Evolutionary conservation across 2,329 filamentous ascomycete species (phyloP).

Genomic region (Akanthomyces uredinophilus): DNA sequence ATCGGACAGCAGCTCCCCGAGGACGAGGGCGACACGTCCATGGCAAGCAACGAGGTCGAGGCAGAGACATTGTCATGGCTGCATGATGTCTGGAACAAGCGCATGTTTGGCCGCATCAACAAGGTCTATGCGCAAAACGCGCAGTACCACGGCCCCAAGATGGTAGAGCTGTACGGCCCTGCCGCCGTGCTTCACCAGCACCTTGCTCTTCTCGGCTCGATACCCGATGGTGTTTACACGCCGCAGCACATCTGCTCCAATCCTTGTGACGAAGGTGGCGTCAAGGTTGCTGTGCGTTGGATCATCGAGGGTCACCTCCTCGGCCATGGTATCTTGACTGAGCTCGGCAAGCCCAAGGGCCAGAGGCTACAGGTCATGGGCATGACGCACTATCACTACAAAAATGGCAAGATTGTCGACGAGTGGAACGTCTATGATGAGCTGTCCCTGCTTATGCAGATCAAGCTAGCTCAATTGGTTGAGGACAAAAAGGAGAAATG

Average conservation of each 20-base stretch:
- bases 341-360: constrained; percentile 1
- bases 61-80: constrained; percentile 5
- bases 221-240: constrained; percentile 1
- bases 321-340: neutral
- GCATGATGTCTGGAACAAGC: neutral
- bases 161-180: constrained; percentile 8
- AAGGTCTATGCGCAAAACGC: constrained; percentile 6
- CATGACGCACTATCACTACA: constrained; percentile 13
- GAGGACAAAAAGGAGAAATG: neutral
- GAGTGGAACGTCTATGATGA: constrained; percentile 13
- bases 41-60: constrained; percentile 4
- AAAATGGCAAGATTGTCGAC: constrained; percentile 6
- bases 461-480: constrained; percentile 2
- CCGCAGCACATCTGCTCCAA: constrained; percentile 11
- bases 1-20: neutral
- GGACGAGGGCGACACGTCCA: neutral
- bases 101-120: constrained; percentile 9
- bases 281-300: constrained; percentile 10
- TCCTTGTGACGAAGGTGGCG: neutral
- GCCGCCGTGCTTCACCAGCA: constrained; percentile 8
- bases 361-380: constrained; percentile 13
- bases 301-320: constrained; percentile 8
- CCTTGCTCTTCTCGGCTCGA: constrained; percentile 8
- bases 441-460: constrained; percentile 3
- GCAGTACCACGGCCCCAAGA: constrained; percentile 8